These are phyloP conservation scores for Paramecium tetraurelia DNA, from an alignment of 73 alveolate genomes.

Conservation along the genomic window DNA sequence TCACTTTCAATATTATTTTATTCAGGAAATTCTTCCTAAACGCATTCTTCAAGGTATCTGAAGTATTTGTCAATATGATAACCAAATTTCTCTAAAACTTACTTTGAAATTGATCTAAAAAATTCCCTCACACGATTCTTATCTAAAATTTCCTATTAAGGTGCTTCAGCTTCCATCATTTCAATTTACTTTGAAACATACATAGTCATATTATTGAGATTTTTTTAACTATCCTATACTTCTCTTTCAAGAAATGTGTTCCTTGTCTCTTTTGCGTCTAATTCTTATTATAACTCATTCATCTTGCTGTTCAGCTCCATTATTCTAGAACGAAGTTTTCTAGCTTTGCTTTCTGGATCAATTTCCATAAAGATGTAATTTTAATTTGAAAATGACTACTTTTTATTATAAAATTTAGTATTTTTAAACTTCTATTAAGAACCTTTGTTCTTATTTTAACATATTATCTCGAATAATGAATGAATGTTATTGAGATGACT, in stretches of 20 bases:
- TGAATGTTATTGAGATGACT: no score
- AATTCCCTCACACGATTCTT: neutral
- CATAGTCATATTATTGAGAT: neutral
- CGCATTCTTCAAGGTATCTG: neutral
- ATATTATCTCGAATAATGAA: neutral
- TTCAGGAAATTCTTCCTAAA: neutral
- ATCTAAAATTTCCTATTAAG: neutral
- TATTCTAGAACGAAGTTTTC: neutral
- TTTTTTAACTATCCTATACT: neutral
- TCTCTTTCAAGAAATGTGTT: neutral
- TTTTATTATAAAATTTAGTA: neutral
- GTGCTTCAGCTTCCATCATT: neutral
- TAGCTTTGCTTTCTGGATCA: neutral
- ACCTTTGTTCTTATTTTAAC: neutral
- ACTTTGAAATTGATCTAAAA: neutral
- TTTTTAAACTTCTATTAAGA: neutral
- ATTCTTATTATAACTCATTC: neutral
- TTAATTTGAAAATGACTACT: neutral
- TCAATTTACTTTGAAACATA: neutral
- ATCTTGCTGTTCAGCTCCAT: neutral
- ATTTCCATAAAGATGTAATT: neutral
- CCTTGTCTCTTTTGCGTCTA: neutral
- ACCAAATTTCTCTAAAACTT: constrained; percentile 8
- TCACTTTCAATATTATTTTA: neutral
- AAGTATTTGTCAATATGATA: constrained; percentile 34